These are phyloP conservation scores for Pichia cactophila DNA, from an alignment of 1,139 yeast species.

Conservation along the genomic window DNA sequence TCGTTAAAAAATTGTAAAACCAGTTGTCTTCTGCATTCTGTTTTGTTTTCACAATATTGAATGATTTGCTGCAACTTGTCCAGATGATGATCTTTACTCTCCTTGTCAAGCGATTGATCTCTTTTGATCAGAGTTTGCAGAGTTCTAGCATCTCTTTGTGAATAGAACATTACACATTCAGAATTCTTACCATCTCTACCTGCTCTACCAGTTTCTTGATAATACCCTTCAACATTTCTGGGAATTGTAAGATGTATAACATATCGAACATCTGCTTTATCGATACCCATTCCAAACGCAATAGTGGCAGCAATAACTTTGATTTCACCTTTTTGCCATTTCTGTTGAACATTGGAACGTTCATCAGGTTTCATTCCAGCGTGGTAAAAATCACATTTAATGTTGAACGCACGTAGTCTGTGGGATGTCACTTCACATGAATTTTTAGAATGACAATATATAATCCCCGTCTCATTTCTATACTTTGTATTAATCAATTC, in stretches of 20 bases:
- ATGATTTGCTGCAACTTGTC: conserved; percentile 75
- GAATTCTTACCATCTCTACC: conserved; percentile 88
- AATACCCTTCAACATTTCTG: conserved; percentile 86
- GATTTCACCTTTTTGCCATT: conserved; percentile 71
- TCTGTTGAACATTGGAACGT: conserved; percentile 57
- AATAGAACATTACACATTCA: conserved; percentile 75
- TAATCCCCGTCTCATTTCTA: conserved; percentile 68
- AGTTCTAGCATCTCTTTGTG: conserved; percentile 67
- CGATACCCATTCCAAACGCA: conserved; percentile 99
- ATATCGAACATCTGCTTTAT: conserved; percentile 88
- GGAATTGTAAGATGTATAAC: conserved; percentile 90
- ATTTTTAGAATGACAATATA: conserved; percentile 86
- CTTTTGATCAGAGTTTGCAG: conserved; percentile 70
- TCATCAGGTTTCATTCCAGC: conserved; percentile 88
- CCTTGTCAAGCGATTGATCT: conserved; percentile 59
- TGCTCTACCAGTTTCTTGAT: conserved; percentile 98
- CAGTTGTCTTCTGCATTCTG: conserved; percentile 85
- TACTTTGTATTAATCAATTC: conserved; percentile 47
- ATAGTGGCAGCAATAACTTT: conserved; percentile 92
- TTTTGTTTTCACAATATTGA: conserved; percentile 83
- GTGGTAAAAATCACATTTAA: conserved; percentile 73
- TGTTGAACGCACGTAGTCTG: conserved; percentile 50
- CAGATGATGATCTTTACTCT: conserved; percentile 69
- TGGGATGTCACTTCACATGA: conserved; percentile 79
- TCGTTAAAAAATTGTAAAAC: conserved; percentile 89